Percentiles rank a stretch among this genome's conserved stretches.
These are phyloP conservation scores for Passiflora organensis DNA, from an alignment of 345 rosid genomes.

Conservation along the genomic window DNA sequence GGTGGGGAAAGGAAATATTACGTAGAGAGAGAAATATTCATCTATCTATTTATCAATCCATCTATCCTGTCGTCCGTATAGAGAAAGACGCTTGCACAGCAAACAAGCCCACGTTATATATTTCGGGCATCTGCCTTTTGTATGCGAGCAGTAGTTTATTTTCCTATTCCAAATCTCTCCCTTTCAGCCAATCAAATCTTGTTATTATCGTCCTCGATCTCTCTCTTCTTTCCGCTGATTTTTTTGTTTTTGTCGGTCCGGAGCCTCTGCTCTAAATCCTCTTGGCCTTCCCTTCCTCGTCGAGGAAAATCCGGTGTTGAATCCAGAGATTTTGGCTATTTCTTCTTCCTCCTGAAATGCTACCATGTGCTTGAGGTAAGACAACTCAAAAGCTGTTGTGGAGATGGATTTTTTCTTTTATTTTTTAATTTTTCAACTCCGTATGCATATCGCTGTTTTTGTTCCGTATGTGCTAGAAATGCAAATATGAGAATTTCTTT, in stretches of 20 bases:
- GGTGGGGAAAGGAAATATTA: too few relatives aligned
- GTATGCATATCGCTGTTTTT: too few relatives aligned
- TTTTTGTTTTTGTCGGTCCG: slow-evolving; percentile 5
- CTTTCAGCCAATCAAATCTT: slow-evolving; percentile 17
- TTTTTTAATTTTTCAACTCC: too few relatives aligned
- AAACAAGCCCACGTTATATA: too few relatives aligned
- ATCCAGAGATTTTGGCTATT: background rate
- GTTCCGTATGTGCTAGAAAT: too few relatives aligned
- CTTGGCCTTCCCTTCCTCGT: background rate
- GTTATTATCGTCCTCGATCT: background rate
- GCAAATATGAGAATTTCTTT: too few relatives aligned
- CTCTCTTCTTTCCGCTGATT: background rate
- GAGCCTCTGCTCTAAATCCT: slow-evolving; percentile 4
- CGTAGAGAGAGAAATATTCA: background rate
- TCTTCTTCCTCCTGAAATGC: slow-evolving; percentile 3
- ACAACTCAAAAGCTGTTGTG: background rate
- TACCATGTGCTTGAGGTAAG: slow-evolving; percentile 16
- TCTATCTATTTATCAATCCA: background rate
- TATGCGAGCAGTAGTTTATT: too few relatives aligned
- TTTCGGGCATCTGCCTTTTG: background rate
- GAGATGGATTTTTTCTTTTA: background rate
- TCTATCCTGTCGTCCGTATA: background rate
- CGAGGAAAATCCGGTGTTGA: background rate
- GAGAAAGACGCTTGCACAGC: too few relatives aligned
- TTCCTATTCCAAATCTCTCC: background rate